Conservation (phyloP, 352 stramenopile species). For the Globisporangium recalcitrans region DNA sequence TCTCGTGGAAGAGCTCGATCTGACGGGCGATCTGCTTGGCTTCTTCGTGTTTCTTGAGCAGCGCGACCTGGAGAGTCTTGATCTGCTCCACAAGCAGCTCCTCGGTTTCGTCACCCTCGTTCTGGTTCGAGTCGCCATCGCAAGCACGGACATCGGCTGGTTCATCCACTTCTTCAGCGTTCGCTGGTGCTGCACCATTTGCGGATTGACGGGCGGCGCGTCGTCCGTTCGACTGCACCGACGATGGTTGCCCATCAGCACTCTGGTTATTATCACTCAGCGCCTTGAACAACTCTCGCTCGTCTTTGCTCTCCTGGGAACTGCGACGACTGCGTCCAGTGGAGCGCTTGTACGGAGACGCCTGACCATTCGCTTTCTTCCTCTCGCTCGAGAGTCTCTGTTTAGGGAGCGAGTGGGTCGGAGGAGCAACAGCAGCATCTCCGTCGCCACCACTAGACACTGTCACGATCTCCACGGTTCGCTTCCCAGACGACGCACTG, state of each 20-base stretch:
- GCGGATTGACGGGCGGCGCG: conserved; percentile 2
- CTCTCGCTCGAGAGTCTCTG: conserved; percentile 18
- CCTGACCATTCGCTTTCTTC: not conserved
- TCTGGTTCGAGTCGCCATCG: conserved; percentile 47
- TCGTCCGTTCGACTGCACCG: not conserved
- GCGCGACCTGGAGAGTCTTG: conserved; percentile 53
- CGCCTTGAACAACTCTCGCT: conserved; percentile 7
- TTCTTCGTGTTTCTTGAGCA: conserved; percentile 78
- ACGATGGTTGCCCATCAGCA: conserved; percentile 4
- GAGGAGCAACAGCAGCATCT: not conserved
- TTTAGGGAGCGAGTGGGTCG: conserved; percentile 12
- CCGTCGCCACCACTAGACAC: not conserved
- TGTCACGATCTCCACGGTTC: conserved; percentile 10
- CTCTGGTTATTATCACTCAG: conserved; percentile 17
- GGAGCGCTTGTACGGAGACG: conserved; percentile 7
- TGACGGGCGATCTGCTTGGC: conserved; percentile 57
- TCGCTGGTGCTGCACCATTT: not conserved
- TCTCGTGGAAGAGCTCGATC: conserved; percentile 46
- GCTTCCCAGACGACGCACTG: not conserved
- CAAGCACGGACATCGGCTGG: conserved; percentile 11
- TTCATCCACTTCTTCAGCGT: conserved; percentile 6
- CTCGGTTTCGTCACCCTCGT: conserved; percentile 58
- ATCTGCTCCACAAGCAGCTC: conserved; percentile 59
- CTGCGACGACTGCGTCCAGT: conserved; percentile 14
- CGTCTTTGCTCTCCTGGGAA: conserved; percentile 10